Evolutionary conservation across 73 alveolate species (phyloP).

Genomic region (Paramecium caudatum): DNA sequence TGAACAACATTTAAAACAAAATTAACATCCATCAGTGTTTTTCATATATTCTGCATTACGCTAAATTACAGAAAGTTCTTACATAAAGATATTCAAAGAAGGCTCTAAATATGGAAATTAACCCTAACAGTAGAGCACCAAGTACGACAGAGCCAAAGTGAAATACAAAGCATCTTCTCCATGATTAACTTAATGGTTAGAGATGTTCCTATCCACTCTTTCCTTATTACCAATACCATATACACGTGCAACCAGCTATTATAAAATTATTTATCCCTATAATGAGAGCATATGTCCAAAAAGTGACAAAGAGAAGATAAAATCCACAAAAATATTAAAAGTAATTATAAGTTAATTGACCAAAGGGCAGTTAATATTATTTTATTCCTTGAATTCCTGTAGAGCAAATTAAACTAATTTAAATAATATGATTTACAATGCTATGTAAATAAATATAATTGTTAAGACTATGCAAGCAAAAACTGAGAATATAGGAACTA

Average conservation of each 20-base stretch:
- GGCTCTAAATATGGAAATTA: constrained; percentile 19
- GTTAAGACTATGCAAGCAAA: background rate
- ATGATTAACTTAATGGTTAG: background rate
- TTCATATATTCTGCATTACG: constrained; percentile 68
- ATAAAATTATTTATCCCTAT: constrained; percentile 51
- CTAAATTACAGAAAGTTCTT: background rate
- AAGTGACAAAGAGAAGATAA: constrained; percentile 10
- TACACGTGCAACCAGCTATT: constrained; percentile 12
- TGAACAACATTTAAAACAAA: constrained; percentile 56
- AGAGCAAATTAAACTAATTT: constrained; percentile 17
- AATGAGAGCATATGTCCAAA: constrained; percentile 17
- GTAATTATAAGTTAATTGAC: background rate
- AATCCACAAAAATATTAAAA: constrained; percentile 15
- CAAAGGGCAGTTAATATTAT: background rate
- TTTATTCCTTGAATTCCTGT: background rate
- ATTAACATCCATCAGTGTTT: constrained; percentile 16
- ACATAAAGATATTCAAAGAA: constrained; percentile 65
- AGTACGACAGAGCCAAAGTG: constrained; percentile 52
- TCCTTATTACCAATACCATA: constrained; percentile 69
- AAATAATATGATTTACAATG: background rate
- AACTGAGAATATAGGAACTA: background rate
- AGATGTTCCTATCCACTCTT: constrained; percentile 59
- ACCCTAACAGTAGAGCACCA: constrained; percentile 49
- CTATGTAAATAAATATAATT: background rate
- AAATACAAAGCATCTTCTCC: constrained; percentile 13